Evolutionary conservation across 345 rosid species (phyloP).

Genomic region (Heritiera littoralis): DNA sequence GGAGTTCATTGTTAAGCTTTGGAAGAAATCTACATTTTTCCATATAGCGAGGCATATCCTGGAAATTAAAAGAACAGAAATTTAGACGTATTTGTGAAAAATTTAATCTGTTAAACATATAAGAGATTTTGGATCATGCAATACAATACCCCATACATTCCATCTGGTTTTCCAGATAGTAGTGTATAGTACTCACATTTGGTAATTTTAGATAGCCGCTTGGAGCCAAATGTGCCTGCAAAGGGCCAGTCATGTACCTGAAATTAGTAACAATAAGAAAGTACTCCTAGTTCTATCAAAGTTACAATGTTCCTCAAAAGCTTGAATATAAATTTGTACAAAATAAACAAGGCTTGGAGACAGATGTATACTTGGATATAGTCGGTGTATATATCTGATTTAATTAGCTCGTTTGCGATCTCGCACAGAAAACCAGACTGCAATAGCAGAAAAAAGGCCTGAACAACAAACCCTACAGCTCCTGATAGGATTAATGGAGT

Average conservation of each 20-base stretch:
- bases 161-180: not conserved
- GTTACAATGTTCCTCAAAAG: not conserved
- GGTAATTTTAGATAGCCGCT: constrained; percentile 80
- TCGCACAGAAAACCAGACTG: constrained; percentile 70
- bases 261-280: not conserved
- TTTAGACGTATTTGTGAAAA: not conserved
- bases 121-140: not conserved
- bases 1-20: constrained; percentile 78
- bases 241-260: not conserved
- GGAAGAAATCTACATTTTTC: constrained; percentile 76
- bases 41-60: constrained; percentile 57
- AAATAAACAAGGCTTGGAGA: constrained; percentile 3
- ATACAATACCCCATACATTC: not conserved
- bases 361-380: constrained; percentile 65
- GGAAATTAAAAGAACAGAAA: constrained; percentile 18
- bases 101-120: not conserved
- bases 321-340: not conserved
- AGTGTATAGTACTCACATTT: constrained; percentile 46
- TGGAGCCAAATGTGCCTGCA: constrained; percentile 77
- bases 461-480: constrained; percentile 2
- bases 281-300: not conserved
- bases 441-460: constrained; percentile 25
- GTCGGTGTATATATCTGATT: constrained; percentile 67
- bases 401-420: constrained; percentile 60
- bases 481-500: not conserved